Evolutionary conservation across 805 yeast genomes (phyloP), one percentile per base, ranked within the genome.

Genomic region (Ogataea pilisensis): DNA sequence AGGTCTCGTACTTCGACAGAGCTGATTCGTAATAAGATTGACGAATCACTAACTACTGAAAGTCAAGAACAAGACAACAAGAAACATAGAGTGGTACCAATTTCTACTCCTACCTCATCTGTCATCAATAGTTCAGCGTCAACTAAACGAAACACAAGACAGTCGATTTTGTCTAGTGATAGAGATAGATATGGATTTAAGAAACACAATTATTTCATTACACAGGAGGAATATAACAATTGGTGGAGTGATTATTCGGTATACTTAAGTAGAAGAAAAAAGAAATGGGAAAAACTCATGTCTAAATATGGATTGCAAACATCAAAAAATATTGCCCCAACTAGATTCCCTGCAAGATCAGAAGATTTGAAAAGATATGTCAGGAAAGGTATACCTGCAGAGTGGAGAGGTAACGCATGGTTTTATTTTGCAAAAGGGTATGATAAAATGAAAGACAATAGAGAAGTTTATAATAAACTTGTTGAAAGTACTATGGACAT

Each of bases 321-420:
- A 9, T 59, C 65, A 5, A 63, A 69, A 34, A 78, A 72, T 26
- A 63, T 61, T 6, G 44, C 58, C 8, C 93, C 95, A 1, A 64
- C 69, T 0, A 61, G 87, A 48, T 87, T 83, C 50, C 95, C 96
- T 0, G 78, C 91, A 1, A 75, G 75, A 45, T 82, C 89, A 3
- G 90, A 82, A 43, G 87, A 84, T 50, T 69, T 88, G 48, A 83
- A 85, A 55, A 74, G 95, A 43, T 82, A 86, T 54, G 78, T 93
- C 11, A 74, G 97, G 41, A 85, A 85, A 58, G 99, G 99, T 11
- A 82, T 91, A 9, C 98, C 99, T 0, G 90, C 96, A 0, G 96
- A 88, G 58, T 91, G 96, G 97, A 70, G 99, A 50, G 99, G 99
- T 1, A 76, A 78, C 49, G 96, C 97, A 0, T 91, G 99, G 99